Base-by-base conservation (phyloP, 495 filamentous ascomycete species). In the Pseudoneurospora amorphoporcata region DNA sequence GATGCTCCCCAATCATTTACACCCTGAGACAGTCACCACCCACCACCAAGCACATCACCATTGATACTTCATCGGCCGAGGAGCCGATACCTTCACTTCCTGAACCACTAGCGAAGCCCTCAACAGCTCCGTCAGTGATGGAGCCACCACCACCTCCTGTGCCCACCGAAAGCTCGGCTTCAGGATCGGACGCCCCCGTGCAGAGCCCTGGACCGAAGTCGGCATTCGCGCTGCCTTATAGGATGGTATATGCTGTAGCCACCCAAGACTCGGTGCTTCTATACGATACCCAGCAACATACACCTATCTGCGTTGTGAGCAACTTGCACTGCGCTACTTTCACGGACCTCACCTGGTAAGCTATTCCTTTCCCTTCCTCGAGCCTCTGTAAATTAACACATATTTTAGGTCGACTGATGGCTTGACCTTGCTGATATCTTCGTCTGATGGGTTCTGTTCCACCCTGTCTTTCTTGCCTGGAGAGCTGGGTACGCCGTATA, bases 291-390 rank as follows among this genome's bases (percentile, higher is more conserved):
- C 96, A 99, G 77, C 96, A 99, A 76, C 89, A 93, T 73, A 95
- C 93, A 3, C 95, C 96, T 4, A 84, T 99, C 38, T 95, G 92
- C 80, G 83, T 97, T 19, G 94, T 98, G 29, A 98, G 93, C 87
- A 99, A 99, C 77, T 78, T 99, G 68, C 96, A 99, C 75, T 97
- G 93, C 80, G 94, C 96, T 8, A 97, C 94, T 0, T 99, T 99
- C 76, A 98, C 96, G 2, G 96, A 99, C 82, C 81, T 99, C 73
- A 91, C 92, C 32, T 99, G 96, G 96, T 98, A 87, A 80, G 88
- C 82, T 53, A 8, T 69, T 41, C 10, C 39, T 10, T 35, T 17
- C 41, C 9, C 68, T 9, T 70, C 17, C 10, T 39, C 69, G 71
- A 58, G 47, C 47, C 19, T 45, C 14, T 41, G 58, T 45, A 6